These are phyloP conservation scores for Epithele typhae DNA, from an alignment of 768 basidiomycete species.

Conservation along the genomic window DNA sequence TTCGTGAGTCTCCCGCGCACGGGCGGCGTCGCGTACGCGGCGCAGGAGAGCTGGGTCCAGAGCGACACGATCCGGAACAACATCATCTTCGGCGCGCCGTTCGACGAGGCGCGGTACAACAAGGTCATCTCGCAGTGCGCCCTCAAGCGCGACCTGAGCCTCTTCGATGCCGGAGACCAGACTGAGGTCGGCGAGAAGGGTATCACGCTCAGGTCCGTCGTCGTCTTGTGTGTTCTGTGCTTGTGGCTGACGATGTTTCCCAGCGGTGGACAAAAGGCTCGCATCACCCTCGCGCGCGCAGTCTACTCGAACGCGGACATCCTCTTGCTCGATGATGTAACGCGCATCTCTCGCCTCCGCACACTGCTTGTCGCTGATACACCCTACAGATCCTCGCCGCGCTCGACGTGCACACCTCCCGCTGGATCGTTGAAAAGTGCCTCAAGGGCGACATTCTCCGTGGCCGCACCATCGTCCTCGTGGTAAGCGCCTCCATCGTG, in stretches of 20 bases:
- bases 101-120: constrained; percentile 38
- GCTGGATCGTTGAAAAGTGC: constrained; percentile 47
- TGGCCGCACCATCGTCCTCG: constrained; percentile 47
- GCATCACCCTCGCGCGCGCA: constrained; percentile 54
- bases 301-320: constrained; percentile 56
- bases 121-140: constrained; percentile 34
- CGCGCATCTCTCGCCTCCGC: not conserved
- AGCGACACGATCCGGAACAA: constrained; percentile 31
- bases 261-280: constrained; percentile 47
- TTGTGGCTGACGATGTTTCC: not conserved
- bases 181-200: constrained; percentile 61
- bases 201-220: constrained; percentile 33
- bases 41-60: constrained; percentile 75
- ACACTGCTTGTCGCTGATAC: constrained; percentile 36
- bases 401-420: constrained; percentile 48
- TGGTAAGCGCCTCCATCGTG: constrained; percentile 36
- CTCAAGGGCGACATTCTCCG: constrained; percentile 43
- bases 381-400: constrained; percentile 41
- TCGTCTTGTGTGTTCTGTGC: not conserved
- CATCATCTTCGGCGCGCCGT: constrained; percentile 44
- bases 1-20: constrained; percentile 68
- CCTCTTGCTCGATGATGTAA: constrained; percentile 70
- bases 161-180: constrained; percentile 45
- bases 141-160: constrained; percentile 38
- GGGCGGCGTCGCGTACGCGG: constrained; percentile 69